Base-by-base conservation (phyloP, 768 basidiomycete genomes). In the Tulasnella sp. region DNA sequence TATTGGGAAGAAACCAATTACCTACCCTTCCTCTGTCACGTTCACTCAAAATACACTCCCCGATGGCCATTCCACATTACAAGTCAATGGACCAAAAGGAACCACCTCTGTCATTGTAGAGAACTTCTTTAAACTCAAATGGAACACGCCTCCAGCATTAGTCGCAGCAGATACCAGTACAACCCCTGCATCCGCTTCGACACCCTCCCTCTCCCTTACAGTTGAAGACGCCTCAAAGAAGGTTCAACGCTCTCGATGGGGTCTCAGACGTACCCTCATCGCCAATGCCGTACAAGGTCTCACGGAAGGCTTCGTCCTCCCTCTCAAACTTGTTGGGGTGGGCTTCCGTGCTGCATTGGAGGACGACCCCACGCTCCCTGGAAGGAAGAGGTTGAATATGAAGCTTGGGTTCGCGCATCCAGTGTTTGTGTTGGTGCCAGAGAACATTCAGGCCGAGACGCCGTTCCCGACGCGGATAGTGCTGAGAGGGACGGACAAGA, bases 331-430 rank as follows among this genome's bases (percentile, higher is more conserved):
- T 62, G 93, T 97, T 62, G 94, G 94, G 17, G 92, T 99, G 31
- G 93, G 94, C 1, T 99, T 91, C 74, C 79, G 94, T 66, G 92
- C 84, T 7, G 81, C 81, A 2, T 70, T 97, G 59, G 94, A 99
- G 73, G 78, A 80, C 9, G 85, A 88, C 66, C 86, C 87, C 19
- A 76, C 75, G 53, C 63, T 72, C 21, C 73, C 79, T 50, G 83
- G 81, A 42, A 75, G 79, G 59, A 80, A 74, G 43, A 74, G 86
- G 54, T 73, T 98, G 53, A 89, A 85, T 69, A 83, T 98, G 80
- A 93, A 93, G 72, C 78, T 98, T 12, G 93, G 94, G 1, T 91
- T 84, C 71, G 89, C 92, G 41, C 93, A 97, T 73, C 77, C 84
- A 22, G 85, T 97, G 27, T 79, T 78, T 64, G 80, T 94, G 34